Evolutionary conservation across 208 protist species (phyloP).

Genomic region (Trypanosoma rangeli): DNA sequence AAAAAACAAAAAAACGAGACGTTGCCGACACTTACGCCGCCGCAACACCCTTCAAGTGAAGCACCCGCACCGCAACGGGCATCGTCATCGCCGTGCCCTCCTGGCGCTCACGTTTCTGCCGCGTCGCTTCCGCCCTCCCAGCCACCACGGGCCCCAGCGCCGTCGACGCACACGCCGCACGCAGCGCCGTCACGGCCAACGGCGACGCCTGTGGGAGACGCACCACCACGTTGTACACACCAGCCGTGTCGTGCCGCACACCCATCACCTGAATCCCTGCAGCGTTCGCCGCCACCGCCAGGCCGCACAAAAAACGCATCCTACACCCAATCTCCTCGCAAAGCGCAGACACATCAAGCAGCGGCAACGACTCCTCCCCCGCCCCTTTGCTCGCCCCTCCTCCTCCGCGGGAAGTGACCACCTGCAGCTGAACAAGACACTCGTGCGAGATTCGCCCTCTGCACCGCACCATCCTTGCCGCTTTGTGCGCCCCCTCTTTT

Average conservation of each 20-base stretch:
- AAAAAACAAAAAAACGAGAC: conserved; percentile 18
- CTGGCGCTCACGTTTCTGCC: neutral
- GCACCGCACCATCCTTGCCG: conserved; percentile 5
- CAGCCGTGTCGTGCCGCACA: neutral
- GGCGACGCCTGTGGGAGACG: conserved; percentile 8
- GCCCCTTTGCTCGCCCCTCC: neutral
- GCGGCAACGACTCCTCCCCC: neutral
- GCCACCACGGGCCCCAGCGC: neutral
- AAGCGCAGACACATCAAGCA: conserved; percentile 15
- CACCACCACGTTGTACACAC: conserved; percentile 17
- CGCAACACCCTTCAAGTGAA: neutral
- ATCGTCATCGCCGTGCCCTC: neutral
- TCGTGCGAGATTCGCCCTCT: neutral
- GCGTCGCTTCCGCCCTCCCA: neutral
- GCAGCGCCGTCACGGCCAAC: conserved; percentile 12
- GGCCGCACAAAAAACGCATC: conserved; percentile 20
- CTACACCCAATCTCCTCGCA: conserved; percentile 7
- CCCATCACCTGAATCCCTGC: conserved; percentile 8
- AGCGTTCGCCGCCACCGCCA: conserved; percentile 1
- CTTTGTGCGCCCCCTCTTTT: too few relatives aligned
- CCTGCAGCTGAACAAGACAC: conserved; percentile 8
- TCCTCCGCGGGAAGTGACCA: neutral
- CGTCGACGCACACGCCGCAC: conserved; percentile 21
- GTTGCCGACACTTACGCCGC: neutral
- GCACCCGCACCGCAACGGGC: conserved; percentile 19